Conservation (phyloP, 805 yeast genomes). For the Isabelozyma rhagii region DNA sequence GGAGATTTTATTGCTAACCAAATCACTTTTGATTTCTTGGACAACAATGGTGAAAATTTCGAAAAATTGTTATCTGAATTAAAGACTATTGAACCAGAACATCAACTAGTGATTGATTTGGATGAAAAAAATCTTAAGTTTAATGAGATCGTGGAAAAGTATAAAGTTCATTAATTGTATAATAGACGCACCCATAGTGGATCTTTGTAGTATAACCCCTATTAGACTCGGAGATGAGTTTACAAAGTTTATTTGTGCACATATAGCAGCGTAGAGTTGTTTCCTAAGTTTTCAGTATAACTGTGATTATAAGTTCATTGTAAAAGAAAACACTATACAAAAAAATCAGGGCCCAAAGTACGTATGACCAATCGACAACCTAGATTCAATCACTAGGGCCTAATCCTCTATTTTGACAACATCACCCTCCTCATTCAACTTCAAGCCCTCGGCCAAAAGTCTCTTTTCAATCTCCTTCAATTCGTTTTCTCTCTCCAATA, state of each 20-base stretch:
- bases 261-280: too few species aligned
- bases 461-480: slow-evolving; percentile 76
- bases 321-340: too few species aligned
- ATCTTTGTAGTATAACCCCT: too few species aligned
- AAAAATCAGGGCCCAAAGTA: too few species aligned
- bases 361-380: too few species aligned
- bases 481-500: slow-evolving; percentile 81
- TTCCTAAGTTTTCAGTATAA: too few species aligned
- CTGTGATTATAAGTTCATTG: too few species aligned
- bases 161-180: slow-evolving; percentile 17
- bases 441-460: slow-evolving; percentile 55
- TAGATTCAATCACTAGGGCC: neutral
- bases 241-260: too few species aligned
- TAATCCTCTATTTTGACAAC: slow-evolving; percentile 23
- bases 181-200: neutral
- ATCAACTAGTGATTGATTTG: slow-evolving; percentile 56
- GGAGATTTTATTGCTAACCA: slow-evolving; percentile 60
- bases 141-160: slow-evolving; percentile 66
- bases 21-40: slow-evolving; percentile 57
- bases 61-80: slow-evolving; percentile 47
- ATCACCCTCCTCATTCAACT: slow-evolving; percentile 36
- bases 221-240: too few species aligned
- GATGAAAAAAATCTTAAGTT: slow-evolving; percentile 62
- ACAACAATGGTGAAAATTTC: slow-evolving; percentile 39
- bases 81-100: slow-evolving; percentile 47